Percentiles rank a stretch among this genome's conserved stretches.
phyloP scores from a whole-genome alignment of 1,284 basidiomycete species.

The Apiotrichum brassicae region DNA sequence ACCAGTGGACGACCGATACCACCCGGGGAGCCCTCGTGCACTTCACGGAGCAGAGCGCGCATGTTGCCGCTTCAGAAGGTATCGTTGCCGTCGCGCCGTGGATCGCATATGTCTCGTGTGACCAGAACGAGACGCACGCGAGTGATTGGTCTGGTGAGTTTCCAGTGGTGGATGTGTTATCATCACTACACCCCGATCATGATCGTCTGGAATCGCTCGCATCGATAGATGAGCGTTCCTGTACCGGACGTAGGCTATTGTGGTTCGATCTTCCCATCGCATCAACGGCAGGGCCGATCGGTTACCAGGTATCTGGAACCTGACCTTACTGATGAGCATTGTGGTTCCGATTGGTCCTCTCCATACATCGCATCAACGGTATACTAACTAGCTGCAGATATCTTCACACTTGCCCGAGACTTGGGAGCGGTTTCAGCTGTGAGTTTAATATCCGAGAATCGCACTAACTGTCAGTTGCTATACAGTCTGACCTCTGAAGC shows the following conservation, averaged over 20 bases:
- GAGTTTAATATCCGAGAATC: constrained; percentile 29
- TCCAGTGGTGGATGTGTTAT: too few species aligned
- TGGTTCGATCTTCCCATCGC: too few species aligned
- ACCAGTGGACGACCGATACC: constrained; percentile 27
- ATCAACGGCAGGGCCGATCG: too few species aligned
- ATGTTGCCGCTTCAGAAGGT: constrained; percentile 48
- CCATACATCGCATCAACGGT: too few species aligned
- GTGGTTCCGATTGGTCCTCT: too few species aligned
- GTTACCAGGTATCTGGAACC: too few species aligned
- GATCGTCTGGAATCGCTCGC: too few species aligned
- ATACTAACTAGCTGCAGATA: too few species aligned
- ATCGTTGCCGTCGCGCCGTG: constrained; percentile 59
- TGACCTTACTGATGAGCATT: too few species aligned
- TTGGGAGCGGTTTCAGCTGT: constrained; percentile 71
- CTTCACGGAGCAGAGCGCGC: constrained; percentile 56
- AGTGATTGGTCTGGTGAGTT: constrained; percentile 40
- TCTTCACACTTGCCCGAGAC: constrained; percentile 70
- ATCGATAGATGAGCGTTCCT: too few species aligned
- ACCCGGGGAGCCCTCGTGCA: constrained; percentile 67
- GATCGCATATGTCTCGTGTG: constrained; percentile 80
- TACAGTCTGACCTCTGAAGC: constrained; percentile 64
- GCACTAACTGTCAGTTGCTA: constrained; percentile 54
- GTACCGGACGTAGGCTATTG: too few species aligned
- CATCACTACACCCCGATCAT: too few species aligned
- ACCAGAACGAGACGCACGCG: constrained; percentile 61